Conservation (phyloP, 345 rosid genomes). For the Sisymbrium altissimum region DNA sequence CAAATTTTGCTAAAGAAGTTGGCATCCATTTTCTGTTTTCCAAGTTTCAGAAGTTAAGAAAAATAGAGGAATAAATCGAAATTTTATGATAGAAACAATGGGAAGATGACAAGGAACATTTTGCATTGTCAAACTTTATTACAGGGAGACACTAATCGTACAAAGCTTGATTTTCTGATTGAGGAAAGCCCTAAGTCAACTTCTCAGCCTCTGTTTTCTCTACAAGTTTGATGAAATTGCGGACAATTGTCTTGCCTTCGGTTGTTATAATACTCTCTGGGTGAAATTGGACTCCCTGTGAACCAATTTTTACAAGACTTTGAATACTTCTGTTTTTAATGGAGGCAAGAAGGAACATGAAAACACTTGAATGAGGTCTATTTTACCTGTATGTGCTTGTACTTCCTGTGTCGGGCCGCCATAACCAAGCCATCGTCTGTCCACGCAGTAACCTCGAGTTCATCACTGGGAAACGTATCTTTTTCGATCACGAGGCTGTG, state of each 20-base stretch:
- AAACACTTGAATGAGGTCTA: neutral
- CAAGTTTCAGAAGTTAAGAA: neutral
- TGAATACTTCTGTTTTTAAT: neutral
- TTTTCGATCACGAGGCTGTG: constrained; percentile 87
- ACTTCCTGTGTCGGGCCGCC: constrained; percentile 89
- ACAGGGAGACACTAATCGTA: neutral
- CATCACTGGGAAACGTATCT: constrained; percentile 67
- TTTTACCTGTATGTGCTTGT: constrained; percentile 75
- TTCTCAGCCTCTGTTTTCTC: constrained; percentile 53
- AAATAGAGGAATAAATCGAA: neutral
- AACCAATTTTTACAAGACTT: neutral
- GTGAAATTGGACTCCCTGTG: constrained; percentile 95
- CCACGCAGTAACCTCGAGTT: constrained; percentile 88
- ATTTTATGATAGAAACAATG: neutral
- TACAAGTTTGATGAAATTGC: constrained; percentile 67
- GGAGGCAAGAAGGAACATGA: neutral
- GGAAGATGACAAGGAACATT: neutral
- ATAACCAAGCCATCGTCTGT: constrained; percentile 88
- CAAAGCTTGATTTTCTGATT: neutral
- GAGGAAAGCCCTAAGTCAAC: constrained; percentile 33
- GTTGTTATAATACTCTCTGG: constrained; percentile 91
- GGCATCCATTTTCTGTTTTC: neutral
- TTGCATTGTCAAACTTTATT: constrained; percentile 17
- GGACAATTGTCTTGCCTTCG: constrained; percentile 70
- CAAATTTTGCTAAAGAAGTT: neutral